Percentiles rank a stretch among this genome's conserved stretches.
These are phyloP conservation scores for Colletotrichum australisinense DNA, from an alignment of 2,329 filamentous ascomycete genomes.

Conservation along the genomic window DNA sequence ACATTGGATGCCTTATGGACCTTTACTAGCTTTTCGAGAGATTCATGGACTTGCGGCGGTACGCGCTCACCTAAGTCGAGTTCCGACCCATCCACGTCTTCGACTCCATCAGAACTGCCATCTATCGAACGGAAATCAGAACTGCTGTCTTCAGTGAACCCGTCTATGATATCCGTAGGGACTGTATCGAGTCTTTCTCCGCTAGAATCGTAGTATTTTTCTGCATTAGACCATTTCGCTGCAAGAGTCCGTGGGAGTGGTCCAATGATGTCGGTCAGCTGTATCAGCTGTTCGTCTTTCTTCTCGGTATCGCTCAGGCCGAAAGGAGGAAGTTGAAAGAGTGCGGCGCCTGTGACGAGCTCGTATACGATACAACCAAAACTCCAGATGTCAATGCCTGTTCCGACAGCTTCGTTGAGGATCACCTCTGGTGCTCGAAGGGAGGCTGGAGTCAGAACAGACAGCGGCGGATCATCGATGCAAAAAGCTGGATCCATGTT, in stretches of 20 bases:
- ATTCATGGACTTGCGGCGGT: not conserved
- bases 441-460: not conserved
- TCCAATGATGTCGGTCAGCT: slow-evolving; percentile 33
- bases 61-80: not conserved
- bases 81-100: not conserved
- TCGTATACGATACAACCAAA: slow-evolving; percentile 39
- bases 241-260: slow-evolving; percentile 33
- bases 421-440: slow-evolving; percentile 7
- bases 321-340: slow-evolving; percentile 23
- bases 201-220: slow-evolving; percentile 28
- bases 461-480: not conserved
- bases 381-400: slow-evolving; percentile 38
- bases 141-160: not conserved
- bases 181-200: not conserved
- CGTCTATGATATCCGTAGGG: slow-evolving; percentile 1
- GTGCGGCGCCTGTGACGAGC: slow-evolving; percentile 32
- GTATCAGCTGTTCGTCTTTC: slow-evolving; percentile 35
- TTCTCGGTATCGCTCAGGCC: slow-evolving; percentile 11
- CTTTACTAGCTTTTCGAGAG: slow-evolving; percentile 16
- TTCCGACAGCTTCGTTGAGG: not conserved
- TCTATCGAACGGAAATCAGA: not conserved
- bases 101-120: not conserved
- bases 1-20: slow-evolving; percentile 14
- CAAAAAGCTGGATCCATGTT: slow-evolving; percentile 1
- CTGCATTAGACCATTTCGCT: slow-evolving; percentile 29